A percentile compares a stretch with the other conserved stretches of the same genome.
Evolutionary conservation across 139 green algal species (phyloP).

Genomic region (Volvox reticuliferus): DNA sequence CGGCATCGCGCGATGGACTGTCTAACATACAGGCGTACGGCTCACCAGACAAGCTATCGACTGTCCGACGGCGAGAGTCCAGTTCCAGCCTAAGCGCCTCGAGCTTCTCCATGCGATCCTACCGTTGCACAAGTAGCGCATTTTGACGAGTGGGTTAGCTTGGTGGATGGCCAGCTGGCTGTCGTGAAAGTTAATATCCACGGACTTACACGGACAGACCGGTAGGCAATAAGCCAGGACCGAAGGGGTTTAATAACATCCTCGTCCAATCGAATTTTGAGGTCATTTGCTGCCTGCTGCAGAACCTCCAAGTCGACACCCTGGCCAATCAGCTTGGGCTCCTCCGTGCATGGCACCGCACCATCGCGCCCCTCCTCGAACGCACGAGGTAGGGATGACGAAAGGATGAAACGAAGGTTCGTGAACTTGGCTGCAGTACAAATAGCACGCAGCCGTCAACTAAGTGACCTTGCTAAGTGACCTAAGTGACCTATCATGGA

Average conservation of each 20-base stretch:
- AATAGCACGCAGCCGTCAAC: no score
- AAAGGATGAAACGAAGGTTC: slow-evolving; percentile 71
- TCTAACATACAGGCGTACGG: no score
- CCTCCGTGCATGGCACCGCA: slow-evolving; percentile 70
- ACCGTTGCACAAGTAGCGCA: neutral
- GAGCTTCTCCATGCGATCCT: slow-evolving; percentile 84
- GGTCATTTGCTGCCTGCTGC: slow-evolving; percentile 71
- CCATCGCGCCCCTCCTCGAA: slow-evolving; percentile 84
- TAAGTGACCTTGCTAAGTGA: no score
- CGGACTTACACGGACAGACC: slow-evolving; percentile 63
- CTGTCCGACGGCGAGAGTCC: slow-evolving; percentile 86
- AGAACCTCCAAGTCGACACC: slow-evolving; percentile 81
- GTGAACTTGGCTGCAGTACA: slow-evolving; percentile 58
- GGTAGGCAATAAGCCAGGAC: slow-evolving; percentile 83
- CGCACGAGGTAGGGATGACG: slow-evolving; percentile 80
- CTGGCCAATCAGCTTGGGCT: slow-evolving; percentile 74
- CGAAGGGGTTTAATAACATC: slow-evolving; percentile 88
- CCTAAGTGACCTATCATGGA: no score
- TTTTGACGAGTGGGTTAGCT: no score
- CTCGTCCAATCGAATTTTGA: slow-evolving; percentile 76
- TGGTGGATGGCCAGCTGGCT: no score
- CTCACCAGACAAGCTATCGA: slow-evolving; percentile 71
- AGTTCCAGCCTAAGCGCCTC: slow-evolving; percentile 88
- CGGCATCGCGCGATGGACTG: no score
- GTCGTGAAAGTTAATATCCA: no score